A percentile compares a stretch with the other conserved stretches of the same genome.
Evolutionary conservation across 176 grass and related monocot genomes (phyloP).

Genomic region (Phoenix roebelenii): DNA sequence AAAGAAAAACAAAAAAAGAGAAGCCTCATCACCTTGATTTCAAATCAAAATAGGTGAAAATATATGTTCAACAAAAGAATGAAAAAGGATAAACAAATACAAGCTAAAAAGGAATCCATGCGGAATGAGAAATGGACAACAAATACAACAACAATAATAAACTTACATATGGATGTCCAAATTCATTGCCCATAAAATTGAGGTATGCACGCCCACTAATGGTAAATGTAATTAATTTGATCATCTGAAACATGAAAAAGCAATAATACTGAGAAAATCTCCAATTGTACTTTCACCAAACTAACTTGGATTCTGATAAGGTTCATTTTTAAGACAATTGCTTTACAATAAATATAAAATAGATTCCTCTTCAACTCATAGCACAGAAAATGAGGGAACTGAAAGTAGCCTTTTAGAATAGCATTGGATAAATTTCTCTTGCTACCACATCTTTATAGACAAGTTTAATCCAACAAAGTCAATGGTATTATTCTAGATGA

Average conservation of each 20-base stretch:
- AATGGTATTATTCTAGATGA: no score
- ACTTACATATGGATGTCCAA: slow-evolving; percentile 84
- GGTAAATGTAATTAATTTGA: slow-evolving; percentile 87
- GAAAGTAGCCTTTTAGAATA: no score
- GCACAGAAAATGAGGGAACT: no score
- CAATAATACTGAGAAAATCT: slow-evolving; percentile 1
- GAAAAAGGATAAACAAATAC: not conserved
- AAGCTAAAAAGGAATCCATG: no score
- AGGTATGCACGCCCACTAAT: slow-evolving; percentile 68
- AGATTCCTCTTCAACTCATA: no score
- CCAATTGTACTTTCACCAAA: no score
- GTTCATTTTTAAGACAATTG: no score
- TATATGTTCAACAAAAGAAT: slow-evolving; percentile 2
- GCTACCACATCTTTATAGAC: no score
- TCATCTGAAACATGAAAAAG: slow-evolving; percentile 53
- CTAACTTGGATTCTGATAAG: no score
- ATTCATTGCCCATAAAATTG: slow-evolving; percentile 99
- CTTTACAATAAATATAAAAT: no score
- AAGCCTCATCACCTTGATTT: not conserved
- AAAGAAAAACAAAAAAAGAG: slow-evolving; percentile 16
- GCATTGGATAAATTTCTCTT: no score
- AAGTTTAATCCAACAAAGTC: no score
- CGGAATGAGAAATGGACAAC: not conserved
- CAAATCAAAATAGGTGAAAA: not conserved
- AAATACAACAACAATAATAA: not conserved